A percentile compares a stretch with the other conserved stretches of the same genome.
phyloP scores from a whole-genome alignment of 441 rosid species.

The Macaranga tanarius region DNA sequence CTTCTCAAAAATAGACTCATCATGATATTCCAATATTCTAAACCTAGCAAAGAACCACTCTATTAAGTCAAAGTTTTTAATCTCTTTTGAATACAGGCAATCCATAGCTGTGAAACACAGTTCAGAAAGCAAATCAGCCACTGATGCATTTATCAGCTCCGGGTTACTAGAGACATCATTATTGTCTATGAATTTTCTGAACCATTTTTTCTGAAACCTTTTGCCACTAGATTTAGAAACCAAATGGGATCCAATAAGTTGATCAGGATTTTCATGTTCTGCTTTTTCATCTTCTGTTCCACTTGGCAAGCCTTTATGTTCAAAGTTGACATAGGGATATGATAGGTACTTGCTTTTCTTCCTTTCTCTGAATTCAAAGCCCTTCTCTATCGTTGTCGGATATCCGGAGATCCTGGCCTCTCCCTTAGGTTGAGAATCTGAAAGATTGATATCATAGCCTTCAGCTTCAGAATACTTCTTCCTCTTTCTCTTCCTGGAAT shows the following conservation, averaged over 20 bases:
- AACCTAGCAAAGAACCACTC: constrained; percentile 84
- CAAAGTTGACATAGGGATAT: constrained; percentile 60
- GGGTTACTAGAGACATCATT: constrained; percentile 42
- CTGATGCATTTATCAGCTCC: constrained; percentile 45
- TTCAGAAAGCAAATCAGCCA: constrained; percentile 51
- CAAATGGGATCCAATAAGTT: constrained; percentile 45
- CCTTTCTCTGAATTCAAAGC: constrained; percentile 50
- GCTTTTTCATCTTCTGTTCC: constrained; percentile 35
- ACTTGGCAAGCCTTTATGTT: constrained; percentile 25
- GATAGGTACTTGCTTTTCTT: constrained; percentile 72
- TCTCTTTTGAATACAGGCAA: constrained; percentile 41
- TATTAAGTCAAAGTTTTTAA: constrained; percentile 34
- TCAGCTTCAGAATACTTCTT: constrained; percentile 30
- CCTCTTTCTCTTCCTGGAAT: constrained; percentile 38
- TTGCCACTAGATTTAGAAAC: constrained; percentile 49
- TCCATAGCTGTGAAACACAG: constrained; percentile 56
- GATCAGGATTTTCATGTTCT: constrained; percentile 24
- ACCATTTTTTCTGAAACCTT: constrained; percentile 59
- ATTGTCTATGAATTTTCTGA: constrained; percentile 41
- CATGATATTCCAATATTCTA: constrained; percentile 63
- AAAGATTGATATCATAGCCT: constrained; percentile 20
- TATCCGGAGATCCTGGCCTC: constrained; percentile 8
- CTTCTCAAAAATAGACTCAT: constrained; percentile 56
- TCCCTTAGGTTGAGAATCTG: constrained; percentile 19
- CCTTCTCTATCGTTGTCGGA: constrained; percentile 23